phyloP scores from a whole-genome alignment of 495 filamentous ascomycete genomes.

The Aspergillus mulundensis region DNA sequence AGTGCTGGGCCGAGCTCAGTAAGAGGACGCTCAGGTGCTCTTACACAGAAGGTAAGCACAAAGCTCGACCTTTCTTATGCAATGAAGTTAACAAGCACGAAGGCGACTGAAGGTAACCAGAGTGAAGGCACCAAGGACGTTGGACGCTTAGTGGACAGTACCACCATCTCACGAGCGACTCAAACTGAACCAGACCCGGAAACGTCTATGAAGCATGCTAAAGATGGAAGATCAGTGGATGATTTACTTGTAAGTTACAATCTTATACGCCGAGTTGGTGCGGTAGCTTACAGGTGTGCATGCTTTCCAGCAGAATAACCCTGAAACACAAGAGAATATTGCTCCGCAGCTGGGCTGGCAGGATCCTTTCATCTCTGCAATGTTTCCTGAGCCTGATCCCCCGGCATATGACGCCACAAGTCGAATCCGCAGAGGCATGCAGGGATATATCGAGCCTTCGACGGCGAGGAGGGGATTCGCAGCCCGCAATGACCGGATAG shows the following conservation, averaged over 20 bases:
- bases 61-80: not conserved
- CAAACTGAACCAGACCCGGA: not conserved
- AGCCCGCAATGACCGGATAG: not conserved
- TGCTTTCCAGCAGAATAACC: not conserved
- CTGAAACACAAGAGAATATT: not conserved
- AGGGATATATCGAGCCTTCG: not conserved
- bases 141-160: not conserved
- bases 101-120: not conserved
- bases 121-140: not conserved
- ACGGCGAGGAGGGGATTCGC: not conserved
- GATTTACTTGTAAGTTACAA: not conserved
- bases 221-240: not conserved
- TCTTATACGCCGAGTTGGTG: not conserved
- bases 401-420: not conserved
- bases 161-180: constrained; percentile 2
- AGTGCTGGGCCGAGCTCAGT: not conserved
- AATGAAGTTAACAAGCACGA: not conserved
- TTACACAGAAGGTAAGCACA: not conserved
- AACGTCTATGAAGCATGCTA: not conserved
- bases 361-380: not conserved
- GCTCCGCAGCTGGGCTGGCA: not conserved
- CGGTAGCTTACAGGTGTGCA: not conserved
- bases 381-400: not conserved
- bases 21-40: not conserved
- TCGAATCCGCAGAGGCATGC: constrained; percentile 1